Conservation (phyloP, 129 eudicot species). For the Chrysanthemum makinoi region DNA sequence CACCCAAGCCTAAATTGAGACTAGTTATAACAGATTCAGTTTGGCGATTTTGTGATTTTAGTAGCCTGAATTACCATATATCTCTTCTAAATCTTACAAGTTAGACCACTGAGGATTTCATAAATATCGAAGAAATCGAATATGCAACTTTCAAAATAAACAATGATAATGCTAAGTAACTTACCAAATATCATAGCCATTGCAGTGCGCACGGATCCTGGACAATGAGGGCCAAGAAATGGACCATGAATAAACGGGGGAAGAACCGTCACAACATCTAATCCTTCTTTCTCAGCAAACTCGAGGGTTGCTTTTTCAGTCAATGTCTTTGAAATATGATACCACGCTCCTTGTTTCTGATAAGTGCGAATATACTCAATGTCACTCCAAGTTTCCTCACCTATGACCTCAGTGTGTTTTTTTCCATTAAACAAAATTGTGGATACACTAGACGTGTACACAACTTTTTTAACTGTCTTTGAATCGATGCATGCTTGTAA, state of each 20-base stretch:
- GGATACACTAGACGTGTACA: conserved; percentile 45
- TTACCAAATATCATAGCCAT: conserved; percentile 52
- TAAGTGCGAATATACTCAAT: conserved; percentile 25
- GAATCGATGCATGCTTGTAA: conserved; percentile 45
- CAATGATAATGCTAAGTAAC: conserved; percentile 2
- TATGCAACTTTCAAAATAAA: no score
- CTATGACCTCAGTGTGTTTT: conserved; percentile 14
- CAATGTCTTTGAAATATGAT: conserved; percentile 38
- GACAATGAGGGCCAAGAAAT: conserved; percentile 38
- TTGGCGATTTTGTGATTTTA: no score
- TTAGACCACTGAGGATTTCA: no score
- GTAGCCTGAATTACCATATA: no score
- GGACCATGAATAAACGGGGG: conserved; percentile 54
- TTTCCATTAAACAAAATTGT: conserved; percentile 20
- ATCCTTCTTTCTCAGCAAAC: conserved; percentile 43
- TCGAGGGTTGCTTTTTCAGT: conserved; percentile 44
- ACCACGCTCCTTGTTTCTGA: conserved; percentile 16
- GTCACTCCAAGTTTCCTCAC: conserved; percentile 51
- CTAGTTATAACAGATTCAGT: no score
- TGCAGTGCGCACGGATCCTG: conserved; percentile 30
- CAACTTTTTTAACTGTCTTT: conserved; percentile 49
- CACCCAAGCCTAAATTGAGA: no score
- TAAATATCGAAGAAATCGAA: no score
- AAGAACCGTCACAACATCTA: conserved; percentile 46
- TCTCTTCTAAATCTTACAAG: no score